Conservation (phyloP, 108 stramenopile genomes). For the Cyclotella baltica region DNA sequence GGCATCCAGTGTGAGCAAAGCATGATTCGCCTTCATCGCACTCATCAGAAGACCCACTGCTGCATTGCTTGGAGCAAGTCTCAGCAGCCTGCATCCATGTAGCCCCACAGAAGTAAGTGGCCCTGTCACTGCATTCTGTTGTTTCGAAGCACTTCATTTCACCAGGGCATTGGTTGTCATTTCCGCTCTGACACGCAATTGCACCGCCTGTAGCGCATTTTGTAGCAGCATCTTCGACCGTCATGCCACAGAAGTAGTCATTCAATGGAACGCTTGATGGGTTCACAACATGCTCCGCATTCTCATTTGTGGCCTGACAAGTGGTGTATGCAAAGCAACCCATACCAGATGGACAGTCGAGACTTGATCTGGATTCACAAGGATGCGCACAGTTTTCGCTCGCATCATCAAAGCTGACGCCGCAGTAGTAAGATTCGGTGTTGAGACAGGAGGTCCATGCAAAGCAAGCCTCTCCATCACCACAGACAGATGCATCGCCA, state of each 20-base stretch:
- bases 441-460: conserved; percentile 41
- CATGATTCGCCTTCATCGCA: conserved; percentile 36
- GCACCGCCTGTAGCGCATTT: conserved; percentile 44
- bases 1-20: conserved; percentile 46
- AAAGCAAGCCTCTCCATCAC: conserved; percentile 37
- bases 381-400: conserved; percentile 33
- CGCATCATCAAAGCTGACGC: conserved; percentile 41
- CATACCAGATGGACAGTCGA: conserved; percentile 36
- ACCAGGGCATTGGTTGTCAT: conserved; percentile 44
- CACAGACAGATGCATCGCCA: conserved; percentile 35
- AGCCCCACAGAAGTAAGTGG: conserved; percentile 45
- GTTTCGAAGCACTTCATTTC: conserved; percentile 39
- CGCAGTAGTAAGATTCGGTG: conserved; percentile 28
- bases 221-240: conserved; percentile 36
- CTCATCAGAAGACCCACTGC: conserved; percentile 44
- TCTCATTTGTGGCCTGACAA: conserved; percentile 26
- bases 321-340: conserved; percentile 54
- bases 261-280: conserved; percentile 30
- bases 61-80: conserved; percentile 36
- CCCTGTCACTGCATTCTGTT: conserved; percentile 40
- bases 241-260: conserved; percentile 43
- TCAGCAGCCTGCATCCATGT: conserved; percentile 42
- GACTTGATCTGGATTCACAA: conserved; percentile 25
- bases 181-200: conserved; percentile 40
- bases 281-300: conserved; percentile 1